Percentiles rank a stretch among this genome's conserved stretches.
phyloP scores from a whole-genome alignment of 495 filamentous ascomycete species.

The Terfezia boudieri region DNA sequence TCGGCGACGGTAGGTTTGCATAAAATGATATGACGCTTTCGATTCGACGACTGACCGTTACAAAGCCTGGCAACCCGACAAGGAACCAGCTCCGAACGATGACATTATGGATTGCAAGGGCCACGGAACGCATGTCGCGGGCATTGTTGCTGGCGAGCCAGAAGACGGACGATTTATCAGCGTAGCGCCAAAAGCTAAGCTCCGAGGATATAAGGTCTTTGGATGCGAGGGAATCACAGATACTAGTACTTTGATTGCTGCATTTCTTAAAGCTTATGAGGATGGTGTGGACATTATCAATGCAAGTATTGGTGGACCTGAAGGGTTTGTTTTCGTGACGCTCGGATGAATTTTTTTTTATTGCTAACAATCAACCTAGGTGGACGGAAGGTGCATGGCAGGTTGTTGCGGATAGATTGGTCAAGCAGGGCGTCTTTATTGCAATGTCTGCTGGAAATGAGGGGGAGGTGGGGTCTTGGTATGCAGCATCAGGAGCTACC shows the following conservation, averaged over 20 bases:
- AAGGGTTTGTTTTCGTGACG: slow-evolving; percentile 13
- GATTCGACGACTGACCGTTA: too few species aligned
- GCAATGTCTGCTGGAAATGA: slow-evolving; percentile 34
- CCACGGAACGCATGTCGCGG: slow-evolving; percentile 29
- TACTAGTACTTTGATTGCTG: slow-evolving; percentile 32
- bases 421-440: slow-evolving; percentile 32
- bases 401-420: slow-evolving; percentile 30
- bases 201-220: slow-evolving; percentile 34
- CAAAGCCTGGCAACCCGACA: slow-evolving; percentile 1
- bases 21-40: slow-evolving; percentile 21
- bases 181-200: slow-evolving; percentile 30
- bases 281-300: slow-evolving; percentile 37
- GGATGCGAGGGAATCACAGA: slow-evolving; percentile 27
- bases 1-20: slow-evolving; percentile 27
- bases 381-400: slow-evolving; percentile 36
- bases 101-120: slow-evolving; percentile 25
- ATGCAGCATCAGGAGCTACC: slow-evolving; percentile 30
- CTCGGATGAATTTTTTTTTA: too few species aligned
- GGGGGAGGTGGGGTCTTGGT: slow-evolving; percentile 29
- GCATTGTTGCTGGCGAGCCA: slow-evolving; percentile 31
- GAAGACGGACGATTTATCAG: slow-evolving; percentile 26
- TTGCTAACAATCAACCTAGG: not conserved
- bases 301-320: slow-evolving; percentile 33
- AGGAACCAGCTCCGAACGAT: slow-evolving; percentile 21
- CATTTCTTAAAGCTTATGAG: slow-evolving; percentile 34